Conservation (phyloP, 768 basidiomycete species). For the Lactarius pseudohatsudake region DNA sequence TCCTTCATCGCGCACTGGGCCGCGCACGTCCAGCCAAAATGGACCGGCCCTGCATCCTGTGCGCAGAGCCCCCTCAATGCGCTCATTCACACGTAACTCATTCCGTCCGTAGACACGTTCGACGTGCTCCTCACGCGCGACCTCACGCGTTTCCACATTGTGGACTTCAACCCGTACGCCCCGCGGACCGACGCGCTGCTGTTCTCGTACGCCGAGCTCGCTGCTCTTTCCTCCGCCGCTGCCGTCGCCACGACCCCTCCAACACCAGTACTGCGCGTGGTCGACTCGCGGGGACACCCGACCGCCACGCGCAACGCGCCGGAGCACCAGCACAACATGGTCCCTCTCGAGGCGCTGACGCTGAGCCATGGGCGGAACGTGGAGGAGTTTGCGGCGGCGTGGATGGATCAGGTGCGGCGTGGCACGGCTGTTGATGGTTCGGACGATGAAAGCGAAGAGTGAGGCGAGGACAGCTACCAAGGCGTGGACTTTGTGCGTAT, state of each 20-base stretch:
- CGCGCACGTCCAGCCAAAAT: conserved; percentile 57
- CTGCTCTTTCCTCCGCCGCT: conserved; percentile 36
- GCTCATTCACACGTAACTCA: too few species aligned
- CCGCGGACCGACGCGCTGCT: conserved; percentile 84
- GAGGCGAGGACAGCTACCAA: background rate
- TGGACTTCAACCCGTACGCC: conserved; percentile 91
- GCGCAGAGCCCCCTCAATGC: conserved; percentile 32
- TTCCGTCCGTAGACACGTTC: conserved; percentile 60
- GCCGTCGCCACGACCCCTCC: background rate
- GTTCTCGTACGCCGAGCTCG: conserved; percentile 80
- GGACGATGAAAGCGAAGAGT: conserved; percentile 4
- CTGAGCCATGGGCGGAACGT: conserved; percentile 73
- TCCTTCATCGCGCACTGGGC: conserved; percentile 67
- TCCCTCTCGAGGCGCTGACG: conserved; percentile 84
- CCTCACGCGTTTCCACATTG: conserved; percentile 68
- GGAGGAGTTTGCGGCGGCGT: conserved; percentile 67
- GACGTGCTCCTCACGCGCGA: conserved; percentile 87
- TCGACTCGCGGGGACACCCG: conserved; percentile 76
- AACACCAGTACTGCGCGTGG: conserved; percentile 53
- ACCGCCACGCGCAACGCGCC: conserved; percentile 67
- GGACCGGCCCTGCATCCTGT: conserved; percentile 67
- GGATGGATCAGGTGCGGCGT: conserved; percentile 54
- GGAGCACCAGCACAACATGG: conserved; percentile 81
- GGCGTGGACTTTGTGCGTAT: background rate
- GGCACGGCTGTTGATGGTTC: conserved; percentile 25